Base-by-base conservation (phyloP, 2,329 filamentous ascomycete genomes). In the Pestalotiopsis sp. region DNA sequence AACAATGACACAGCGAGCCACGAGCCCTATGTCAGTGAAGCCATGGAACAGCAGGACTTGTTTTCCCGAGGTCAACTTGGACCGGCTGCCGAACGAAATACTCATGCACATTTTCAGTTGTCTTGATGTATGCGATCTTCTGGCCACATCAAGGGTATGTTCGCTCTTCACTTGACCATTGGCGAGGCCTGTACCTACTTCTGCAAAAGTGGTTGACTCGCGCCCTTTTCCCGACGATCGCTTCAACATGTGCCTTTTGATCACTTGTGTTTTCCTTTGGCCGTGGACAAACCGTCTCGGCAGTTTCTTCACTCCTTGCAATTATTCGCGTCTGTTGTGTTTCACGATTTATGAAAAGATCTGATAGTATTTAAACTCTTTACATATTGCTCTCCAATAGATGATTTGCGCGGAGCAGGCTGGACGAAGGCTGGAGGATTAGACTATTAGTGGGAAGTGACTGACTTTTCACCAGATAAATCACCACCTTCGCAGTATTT, bases 401-500 rank as follows among this genome's bases (percentile, higher is more conserved):
- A 36, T 36, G 31, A 36, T 36, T 36, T 9, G 7, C 31, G 2
- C 9, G 31, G 7, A 36, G 31, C 31, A 36, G 31, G 31, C 31
- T 36, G 9, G 31, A 36, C 2, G 31, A 36, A 36, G 31, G 31
- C 31, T 36, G 9, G 31, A 36, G 9, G 31, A 36, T 36, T 36
- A 36, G 31, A n/a, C 2, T n/a, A 52, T n/a, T n/a, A 52, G 17
- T 52, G 45, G 17, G n/a, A 36, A 9, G 2, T 52, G 14, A 20
- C 59, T 62, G 31, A 62, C 31, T 17, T 23, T 49, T 52, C 71
- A 7, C 4, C 66, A 91, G 90, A 87, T 86, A 52, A 90, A 84
- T 70, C 91, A 87, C 75, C 86, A 85, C 69, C 84, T 93, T 65
- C 89, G 91, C 71, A 77, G 79, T 58, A 84, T 93, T 63, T 89